Evolutionary conservation across 2,329 filamentous ascomycete species (phyloP), one percentile per base, ranked within the genome.

Genomic region (Colletotrichum sojae): DNA sequence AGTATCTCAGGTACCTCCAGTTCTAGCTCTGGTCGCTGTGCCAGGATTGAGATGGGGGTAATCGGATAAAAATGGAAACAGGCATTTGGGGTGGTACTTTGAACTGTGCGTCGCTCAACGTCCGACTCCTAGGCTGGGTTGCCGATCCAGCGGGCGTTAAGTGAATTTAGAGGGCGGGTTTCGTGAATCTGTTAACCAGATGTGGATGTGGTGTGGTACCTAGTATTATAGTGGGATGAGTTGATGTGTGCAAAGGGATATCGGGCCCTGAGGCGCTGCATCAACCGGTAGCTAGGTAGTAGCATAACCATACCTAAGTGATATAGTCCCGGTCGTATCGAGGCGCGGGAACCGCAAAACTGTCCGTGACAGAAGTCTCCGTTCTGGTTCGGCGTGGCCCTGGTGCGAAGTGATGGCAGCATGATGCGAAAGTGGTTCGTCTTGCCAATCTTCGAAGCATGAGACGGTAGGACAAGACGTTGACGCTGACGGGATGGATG

Each of bases 321-420:
- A 36, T 36, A 8, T 36, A 36, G 59, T 46, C n/a, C 46, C 31
- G 22, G 22, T 53, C 39, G 15, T 63, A 52, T 57, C 46, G 46
- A 54, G 60, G 27, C 53, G 20, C 18, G 60, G 53, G 53, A 53
- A 20, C 20, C 16, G 49, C 48, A 22, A 65, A 22, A n/a, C 43
- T 40, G 31, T 43, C 40, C 27, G 53, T 43, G 36, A 40, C 40
- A 22, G 48, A 27, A 5, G 15, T 20, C 18, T 43, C 45, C 20
- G 22, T 18, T 70, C 52, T 57, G 39, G 63, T 68, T 70, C 39
- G 63, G 45, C 58, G 16, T 6, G 15, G 43, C 48, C 63, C 63
- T 57, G 39, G 63, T 67, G 52, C 67, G 54, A 67, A 63, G 40
- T 63, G 56, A 70, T 63, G 57, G 43, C 22, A 68, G 52, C 25